These are phyloP conservation scores for Pichia sp. DNA, from an alignment of 1,139 yeast species.

Conservation along the genomic window DNA sequence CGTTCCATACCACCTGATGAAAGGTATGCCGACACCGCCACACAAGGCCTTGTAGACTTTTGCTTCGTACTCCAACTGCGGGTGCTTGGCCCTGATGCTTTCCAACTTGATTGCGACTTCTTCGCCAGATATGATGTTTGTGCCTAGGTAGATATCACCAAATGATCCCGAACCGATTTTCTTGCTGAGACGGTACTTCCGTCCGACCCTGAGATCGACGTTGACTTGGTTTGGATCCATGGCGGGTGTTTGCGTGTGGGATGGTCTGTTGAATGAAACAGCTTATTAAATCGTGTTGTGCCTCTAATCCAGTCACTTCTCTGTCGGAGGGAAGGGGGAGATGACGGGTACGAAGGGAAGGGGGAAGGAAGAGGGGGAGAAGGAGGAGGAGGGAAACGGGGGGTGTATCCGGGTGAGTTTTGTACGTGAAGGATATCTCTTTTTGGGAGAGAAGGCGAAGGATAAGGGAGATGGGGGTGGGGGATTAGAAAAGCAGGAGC, in stretches of 20 bases:
- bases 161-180: conserved; percentile 97
- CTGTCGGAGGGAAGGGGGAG: not conserved
- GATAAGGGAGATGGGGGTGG: not conserved
- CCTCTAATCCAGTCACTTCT: too few species aligned
- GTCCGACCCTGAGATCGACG: conserved; percentile 73
- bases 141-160: conserved; percentile 88
- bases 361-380: not conserved
- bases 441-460: not conserved
- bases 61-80: conserved; percentile 95
- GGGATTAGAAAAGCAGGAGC: not conserved
- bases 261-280: too few species aligned
- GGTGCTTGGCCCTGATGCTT: conserved; percentile 86
- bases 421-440: too few species aligned
- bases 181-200: conserved; percentile 91
- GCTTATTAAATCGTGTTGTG: too few species aligned
- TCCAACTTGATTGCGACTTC: conserved; percentile 96
- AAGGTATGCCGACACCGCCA: conserved; percentile 97
- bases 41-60: conserved; percentile 89
- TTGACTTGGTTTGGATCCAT: conserved; percentile 21
- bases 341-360: not conserved
- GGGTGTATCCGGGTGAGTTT: not conserved
- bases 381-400: not conserved
- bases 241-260: not conserved
- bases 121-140: conserved; percentile 91
- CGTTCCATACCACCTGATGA: conserved; percentile 95